These are phyloP conservation scores for Globisporangium alternatum DNA, from an alignment of 352 stramenopile species.

Conservation along the genomic window DNA sequence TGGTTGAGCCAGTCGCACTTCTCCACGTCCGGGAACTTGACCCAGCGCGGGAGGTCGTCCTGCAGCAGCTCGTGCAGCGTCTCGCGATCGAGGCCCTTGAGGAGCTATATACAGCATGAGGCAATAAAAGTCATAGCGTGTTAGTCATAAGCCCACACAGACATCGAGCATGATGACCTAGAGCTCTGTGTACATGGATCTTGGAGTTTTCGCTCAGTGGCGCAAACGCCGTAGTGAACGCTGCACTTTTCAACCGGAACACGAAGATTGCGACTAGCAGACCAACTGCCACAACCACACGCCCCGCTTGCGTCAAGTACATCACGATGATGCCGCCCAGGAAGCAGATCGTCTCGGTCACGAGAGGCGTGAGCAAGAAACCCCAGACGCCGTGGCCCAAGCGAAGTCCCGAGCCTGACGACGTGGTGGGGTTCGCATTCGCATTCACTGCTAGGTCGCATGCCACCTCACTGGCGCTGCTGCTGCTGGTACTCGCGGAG, in stretches of 20 bases:
- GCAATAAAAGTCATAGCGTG: not conserved
- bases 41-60: slow-evolving; percentile 41
- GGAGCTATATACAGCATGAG: slow-evolving; percentile 9
- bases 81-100: slow-evolving; percentile 34
- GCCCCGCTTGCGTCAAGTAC: slow-evolving; percentile 19
- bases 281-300: slow-evolving; percentile 19
- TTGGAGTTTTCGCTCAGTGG: slow-evolving; percentile 34
- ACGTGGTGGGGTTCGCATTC: not conserved
- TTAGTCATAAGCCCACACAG: not conserved
- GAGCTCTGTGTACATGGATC: slow-evolving; percentile 21
- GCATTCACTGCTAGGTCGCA: no score
- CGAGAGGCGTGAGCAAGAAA: slow-evolving; percentile 29
- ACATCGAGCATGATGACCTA: no score
- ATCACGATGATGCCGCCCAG: slow-evolving; percentile 23
- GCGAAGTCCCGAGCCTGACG: slow-evolving; percentile 19
- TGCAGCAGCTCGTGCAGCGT: slow-evolving; percentile 40
- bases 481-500: not conserved
- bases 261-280: slow-evolving; percentile 32
- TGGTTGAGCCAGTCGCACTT: slow-evolving; percentile 50
- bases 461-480: no score
- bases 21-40: slow-evolving; percentile 47
- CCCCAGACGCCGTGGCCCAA: slow-evolving; percentile 28
- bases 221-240: slow-evolving; percentile 22
- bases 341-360: slow-evolving; percentile 32
- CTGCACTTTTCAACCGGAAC: slow-evolving; percentile 36